Evolutionary conservation across 352 stramenopile genomes (phyloP).

Genomic region (Phytophthora gonapodyides): DNA sequence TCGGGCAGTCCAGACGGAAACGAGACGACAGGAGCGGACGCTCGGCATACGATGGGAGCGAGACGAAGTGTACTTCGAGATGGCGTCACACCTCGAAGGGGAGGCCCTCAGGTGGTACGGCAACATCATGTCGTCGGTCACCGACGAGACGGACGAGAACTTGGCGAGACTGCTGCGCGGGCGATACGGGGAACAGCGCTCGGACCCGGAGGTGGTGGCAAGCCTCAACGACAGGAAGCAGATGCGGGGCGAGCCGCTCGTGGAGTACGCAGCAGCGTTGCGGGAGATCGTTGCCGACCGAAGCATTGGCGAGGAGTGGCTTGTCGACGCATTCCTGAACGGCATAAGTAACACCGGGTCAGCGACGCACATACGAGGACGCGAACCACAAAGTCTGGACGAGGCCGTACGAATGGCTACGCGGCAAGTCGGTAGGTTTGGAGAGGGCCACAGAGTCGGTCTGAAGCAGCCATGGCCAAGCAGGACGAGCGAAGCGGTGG

Average conservation of each 20-base stretch:
- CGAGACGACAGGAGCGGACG: too few relatives aligned
- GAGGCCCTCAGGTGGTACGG: too few relatives aligned
- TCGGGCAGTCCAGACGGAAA: neutral
- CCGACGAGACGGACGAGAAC: neutral
- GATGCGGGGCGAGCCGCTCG: neutral
- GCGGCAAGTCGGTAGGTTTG: neutral
- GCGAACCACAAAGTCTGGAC: neutral
- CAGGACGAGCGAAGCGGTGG: too few relatives aligned
- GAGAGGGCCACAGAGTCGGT: slow-evolving; percentile 5
- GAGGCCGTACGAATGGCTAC: neutral
- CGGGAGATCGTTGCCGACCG: neutral
- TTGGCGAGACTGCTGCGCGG: neutral
- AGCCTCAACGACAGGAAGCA: neutral
- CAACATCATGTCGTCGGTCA: too few relatives aligned
- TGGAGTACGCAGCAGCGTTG: slow-evolving; percentile 4
- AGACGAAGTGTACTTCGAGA: too few relatives aligned
- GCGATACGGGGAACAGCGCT: neutral
- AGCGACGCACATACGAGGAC: slow-evolving; percentile 4
- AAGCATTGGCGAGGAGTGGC: neutral
- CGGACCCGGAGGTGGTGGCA: slow-evolving; percentile 1
- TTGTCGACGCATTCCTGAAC: slow-evolving; percentile 4
- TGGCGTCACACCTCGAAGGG: too few relatives aligned
- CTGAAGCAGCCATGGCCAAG: neutral
- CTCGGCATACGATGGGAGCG: too few relatives aligned
- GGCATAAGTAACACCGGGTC: neutral